Evolutionary conservation across 305 asterid genomes (phyloP).

Genomic region (Fraxinus albicans): DNA sequence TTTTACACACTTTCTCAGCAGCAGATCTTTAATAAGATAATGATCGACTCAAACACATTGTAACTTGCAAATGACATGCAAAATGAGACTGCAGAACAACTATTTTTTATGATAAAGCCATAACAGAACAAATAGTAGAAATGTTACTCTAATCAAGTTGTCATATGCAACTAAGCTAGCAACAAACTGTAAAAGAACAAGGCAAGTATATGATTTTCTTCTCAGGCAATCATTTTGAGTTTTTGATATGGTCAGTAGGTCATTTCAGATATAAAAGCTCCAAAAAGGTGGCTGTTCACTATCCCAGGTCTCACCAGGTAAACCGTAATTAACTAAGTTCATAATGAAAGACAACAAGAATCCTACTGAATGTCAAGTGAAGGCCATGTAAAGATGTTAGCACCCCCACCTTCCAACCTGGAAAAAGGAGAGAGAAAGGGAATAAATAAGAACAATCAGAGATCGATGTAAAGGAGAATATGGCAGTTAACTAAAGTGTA

Average conservation of each 20-base stretch:
- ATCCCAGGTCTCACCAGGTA: conserved; percentile 39
- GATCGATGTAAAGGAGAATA: not conserved
- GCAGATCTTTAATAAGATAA: not conserved
- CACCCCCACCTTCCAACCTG: conserved; percentile 39
- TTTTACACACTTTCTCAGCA: not conserved
- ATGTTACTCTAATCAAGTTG: not conserved
- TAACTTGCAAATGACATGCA: not conserved
- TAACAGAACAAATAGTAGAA: not conserved
- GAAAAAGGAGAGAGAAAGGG: conserved; percentile 11
- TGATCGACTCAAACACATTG: not conserved
- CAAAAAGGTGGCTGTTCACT: conserved; percentile 28
- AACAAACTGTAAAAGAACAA: not conserved
- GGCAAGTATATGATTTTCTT: not conserved
- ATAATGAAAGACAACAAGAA: conserved; percentile 25
- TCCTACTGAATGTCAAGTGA: conserved; percentile 2
- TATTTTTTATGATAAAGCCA: not conserved
- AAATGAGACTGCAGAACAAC: conserved; percentile 10
- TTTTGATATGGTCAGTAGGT: conserved; percentile 28
- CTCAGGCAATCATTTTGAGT: not conserved
- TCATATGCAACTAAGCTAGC: conserved; percentile 13
- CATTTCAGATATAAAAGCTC: conserved; percentile 20
- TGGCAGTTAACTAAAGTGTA: not conserved
- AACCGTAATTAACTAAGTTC: conserved; percentile 22
- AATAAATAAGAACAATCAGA: not conserved
- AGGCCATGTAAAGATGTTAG: conserved; percentile 15